Percentiles rank a stretch among this genome's conserved stretches.
Evolutionary conservation across 345 rosid genomes (phyloP).

Genomic region (Sonneratia alba): DNA sequence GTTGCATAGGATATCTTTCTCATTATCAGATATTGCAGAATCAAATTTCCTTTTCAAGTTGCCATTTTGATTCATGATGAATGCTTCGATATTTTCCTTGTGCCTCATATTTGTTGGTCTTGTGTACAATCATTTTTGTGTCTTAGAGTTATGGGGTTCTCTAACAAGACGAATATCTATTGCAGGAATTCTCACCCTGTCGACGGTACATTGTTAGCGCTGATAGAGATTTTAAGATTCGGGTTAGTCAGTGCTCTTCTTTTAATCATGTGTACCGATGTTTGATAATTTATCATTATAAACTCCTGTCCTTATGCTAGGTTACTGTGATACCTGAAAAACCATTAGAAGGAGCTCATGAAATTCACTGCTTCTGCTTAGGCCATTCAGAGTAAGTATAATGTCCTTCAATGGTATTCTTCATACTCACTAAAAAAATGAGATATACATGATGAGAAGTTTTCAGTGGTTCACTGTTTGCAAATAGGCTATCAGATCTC

Average conservation of each 20-base stretch:
- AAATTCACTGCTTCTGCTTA: constrained; percentile 89
- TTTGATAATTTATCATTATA: constrained; percentile 8
- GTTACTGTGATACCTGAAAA: constrained; percentile 72
- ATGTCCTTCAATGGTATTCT: constrained; percentile 13
- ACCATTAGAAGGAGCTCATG: constrained; percentile 86
- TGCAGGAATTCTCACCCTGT: constrained; percentile 83
- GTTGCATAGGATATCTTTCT: not conserved
- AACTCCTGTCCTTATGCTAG: constrained; percentile 19
- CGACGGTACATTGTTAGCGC: constrained; percentile 68
- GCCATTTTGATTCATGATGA: not conserved
- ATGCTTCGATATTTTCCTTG: not conserved
- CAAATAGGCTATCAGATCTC: too few species aligned
- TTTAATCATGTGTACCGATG: constrained; percentile 6
- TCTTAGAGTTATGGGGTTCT: not conserved
- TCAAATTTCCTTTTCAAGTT: not conserved
- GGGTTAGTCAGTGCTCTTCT: constrained; percentile 36
- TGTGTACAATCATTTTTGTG: not conserved
- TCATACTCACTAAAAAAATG: not conserved
- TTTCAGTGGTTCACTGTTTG: too few species aligned
- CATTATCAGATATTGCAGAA: not conserved
- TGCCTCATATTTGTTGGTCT: not conserved
- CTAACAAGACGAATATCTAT: constrained; percentile 6
- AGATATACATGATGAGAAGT: not conserved
- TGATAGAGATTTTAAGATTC: constrained; percentile 87
- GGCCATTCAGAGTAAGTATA: constrained; percentile 93